Conservation (phyloP, 805 yeast genomes). For the Lipomyces yamadae region DNA sequence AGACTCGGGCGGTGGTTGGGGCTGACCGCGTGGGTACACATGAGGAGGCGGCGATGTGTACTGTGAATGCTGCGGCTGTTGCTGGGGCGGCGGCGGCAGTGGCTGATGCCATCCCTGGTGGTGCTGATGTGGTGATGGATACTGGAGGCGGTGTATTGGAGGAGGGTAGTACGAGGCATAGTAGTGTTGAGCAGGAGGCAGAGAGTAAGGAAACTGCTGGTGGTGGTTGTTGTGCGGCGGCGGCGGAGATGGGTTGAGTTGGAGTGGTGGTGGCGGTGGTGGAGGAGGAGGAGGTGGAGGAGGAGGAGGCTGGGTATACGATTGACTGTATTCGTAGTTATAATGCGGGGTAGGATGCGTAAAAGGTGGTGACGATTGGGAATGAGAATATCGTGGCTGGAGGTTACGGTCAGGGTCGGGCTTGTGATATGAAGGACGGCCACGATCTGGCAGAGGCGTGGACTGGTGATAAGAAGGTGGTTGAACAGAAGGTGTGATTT, state of each 20-base stretch:
- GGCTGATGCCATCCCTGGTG: constrained; percentile 11
- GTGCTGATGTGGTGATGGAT: constrained; percentile 2
- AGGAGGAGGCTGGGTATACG: not conserved
- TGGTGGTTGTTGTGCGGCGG: not conserved
- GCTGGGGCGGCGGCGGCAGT: not conserved
- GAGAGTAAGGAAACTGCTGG: not conserved
- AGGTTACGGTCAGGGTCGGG: not conserved
- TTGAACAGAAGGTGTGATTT: not conserved
- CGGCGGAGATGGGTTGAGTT: no score
- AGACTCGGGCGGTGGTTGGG: not conserved
- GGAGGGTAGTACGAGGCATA: not conserved
- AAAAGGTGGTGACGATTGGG: not conserved
- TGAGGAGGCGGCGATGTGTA: constrained; percentile 2
- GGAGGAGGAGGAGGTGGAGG: not conserved
- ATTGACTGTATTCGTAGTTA: constrained; percentile 1
- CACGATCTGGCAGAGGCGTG: not conserved
- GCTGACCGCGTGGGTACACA: not conserved
- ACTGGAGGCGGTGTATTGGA: not conserved
- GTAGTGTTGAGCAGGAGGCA: not conserved
- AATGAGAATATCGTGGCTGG: not conserved
- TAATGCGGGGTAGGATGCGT: not conserved
- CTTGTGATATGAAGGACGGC: not conserved
- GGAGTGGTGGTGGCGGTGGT: not conserved
- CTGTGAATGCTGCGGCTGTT: not conserved
- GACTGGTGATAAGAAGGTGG: not conserved